Conservation (phyloP, 352 stramenopile species). For the Pilasporangium apinafurcum region DNA sequence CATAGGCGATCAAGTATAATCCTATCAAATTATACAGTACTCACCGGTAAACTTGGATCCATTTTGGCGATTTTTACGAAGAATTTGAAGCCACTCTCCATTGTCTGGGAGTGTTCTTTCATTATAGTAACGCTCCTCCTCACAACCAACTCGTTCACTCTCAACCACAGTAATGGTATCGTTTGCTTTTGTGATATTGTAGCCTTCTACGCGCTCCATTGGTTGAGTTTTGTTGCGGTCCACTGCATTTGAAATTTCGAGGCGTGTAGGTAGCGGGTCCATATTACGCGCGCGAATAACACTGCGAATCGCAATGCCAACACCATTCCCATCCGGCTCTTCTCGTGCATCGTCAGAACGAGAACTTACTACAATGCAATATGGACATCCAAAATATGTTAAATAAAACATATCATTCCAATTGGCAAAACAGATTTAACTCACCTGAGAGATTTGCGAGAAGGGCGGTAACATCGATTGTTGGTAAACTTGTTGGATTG, state of each 20-base stretch:
- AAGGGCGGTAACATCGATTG: constrained; percentile 54
- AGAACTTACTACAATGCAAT: constrained; percentile 13
- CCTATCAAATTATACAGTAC: not conserved
- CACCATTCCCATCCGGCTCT: constrained; percentile 59
- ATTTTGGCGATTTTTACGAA: constrained; percentile 64
- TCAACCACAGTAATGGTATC: constrained; percentile 64
- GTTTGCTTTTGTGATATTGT: constrained; percentile 73
- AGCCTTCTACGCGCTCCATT: constrained; percentile 48
- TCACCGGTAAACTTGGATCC: constrained; percentile 72
- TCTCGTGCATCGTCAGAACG: constrained; percentile 36
- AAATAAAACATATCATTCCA: not conserved
- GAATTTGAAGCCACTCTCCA: constrained; percentile 63
- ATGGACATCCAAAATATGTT: not conserved
- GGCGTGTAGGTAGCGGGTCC: constrained; percentile 62
- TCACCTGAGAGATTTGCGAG: constrained; percentile 52
- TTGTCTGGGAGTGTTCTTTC: constrained; percentile 59
- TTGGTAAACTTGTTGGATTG: constrained; percentile 38
- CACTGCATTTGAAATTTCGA: constrained; percentile 66
- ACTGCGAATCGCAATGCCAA: constrained; percentile 46
- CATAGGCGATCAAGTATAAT: not conserved
- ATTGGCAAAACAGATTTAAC: not conserved
- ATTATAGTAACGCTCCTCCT: constrained; percentile 71
- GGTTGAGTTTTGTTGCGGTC: constrained; percentile 55
- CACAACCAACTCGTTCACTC: constrained; percentile 42
- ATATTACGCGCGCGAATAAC: constrained; percentile 57